Conservation (phyloP, 768 basidiomycete genomes). For the Panus rudis region DNA sequence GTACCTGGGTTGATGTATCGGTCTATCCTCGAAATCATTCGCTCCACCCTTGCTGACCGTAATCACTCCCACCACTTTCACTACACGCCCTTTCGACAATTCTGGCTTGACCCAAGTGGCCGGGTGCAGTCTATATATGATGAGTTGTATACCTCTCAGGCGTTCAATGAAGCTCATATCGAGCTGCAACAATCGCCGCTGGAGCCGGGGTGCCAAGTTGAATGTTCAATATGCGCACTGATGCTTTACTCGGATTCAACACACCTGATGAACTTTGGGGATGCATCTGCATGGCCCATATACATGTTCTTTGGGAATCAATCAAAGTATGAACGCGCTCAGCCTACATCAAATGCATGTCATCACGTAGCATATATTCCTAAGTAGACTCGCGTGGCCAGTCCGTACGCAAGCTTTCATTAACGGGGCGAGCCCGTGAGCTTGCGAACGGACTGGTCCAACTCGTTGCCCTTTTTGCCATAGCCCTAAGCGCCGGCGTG, state of each 20-base stretch:
- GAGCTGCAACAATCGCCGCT: no score
- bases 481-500: no score
- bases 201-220: no score
- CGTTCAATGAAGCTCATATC: no score
- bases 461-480: no score
- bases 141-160: no score
- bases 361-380: slow-evolving; percentile 17
- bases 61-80: not conserved
- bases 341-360: slow-evolving; percentile 5
- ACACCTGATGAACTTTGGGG: slow-evolving; percentile 15
- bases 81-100: slow-evolving; percentile 1
- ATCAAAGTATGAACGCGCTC: slow-evolving; percentile 13
- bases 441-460: no score
- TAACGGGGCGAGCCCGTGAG: no score
- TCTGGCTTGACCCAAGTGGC: no score
- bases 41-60: not conserved
- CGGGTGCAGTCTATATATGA: no score
- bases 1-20: slow-evolving; percentile 1
- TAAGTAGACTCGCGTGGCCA: no score
- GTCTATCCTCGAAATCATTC: slow-evolving; percentile 1
- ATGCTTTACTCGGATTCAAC: slow-evolving; percentile 20
- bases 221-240: no score
- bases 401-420: slow-evolving; percentile 8
- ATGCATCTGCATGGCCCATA: slow-evolving; percentile 15
- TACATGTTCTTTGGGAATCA: slow-evolving; percentile 15